phyloP scores from a whole-genome alignment of 1,284 basidiomycete genomes.

The Sparassis latifolia region DNA sequence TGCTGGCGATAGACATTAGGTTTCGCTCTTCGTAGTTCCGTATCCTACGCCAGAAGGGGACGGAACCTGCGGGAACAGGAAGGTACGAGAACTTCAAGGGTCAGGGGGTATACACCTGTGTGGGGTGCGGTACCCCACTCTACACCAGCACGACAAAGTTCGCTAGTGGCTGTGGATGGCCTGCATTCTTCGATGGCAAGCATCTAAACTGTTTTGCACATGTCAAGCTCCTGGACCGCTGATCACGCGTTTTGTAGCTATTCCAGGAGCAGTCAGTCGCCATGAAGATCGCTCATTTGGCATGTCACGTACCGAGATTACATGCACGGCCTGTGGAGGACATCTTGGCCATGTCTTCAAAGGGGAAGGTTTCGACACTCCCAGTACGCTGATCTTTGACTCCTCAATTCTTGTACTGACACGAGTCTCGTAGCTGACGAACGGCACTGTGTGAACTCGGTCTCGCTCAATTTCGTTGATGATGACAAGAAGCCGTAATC shows the following conservation, averaged over 20 bases:
- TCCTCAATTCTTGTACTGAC: conserved; percentile 7
- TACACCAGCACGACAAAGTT: conserved; percentile 92
- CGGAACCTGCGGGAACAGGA: conserved; percentile 74
- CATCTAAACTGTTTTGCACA: background rate
- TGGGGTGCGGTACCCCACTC: conserved; percentile 63
- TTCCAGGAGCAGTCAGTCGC: conserved; percentile 83
- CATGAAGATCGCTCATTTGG: conserved; percentile 56
- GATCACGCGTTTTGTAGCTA: conserved; percentile 38
- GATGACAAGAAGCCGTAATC: conserved; percentile 25
- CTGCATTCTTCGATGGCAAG: conserved; percentile 89
- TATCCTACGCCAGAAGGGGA: conserved; percentile 82
- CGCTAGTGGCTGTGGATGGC: conserved; percentile 92
- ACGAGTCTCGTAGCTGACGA: conserved; percentile 53
- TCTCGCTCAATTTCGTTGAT: conserved; percentile 76
- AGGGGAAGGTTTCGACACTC: conserved; percentile 75
- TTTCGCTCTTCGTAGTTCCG: conserved; percentile 55
- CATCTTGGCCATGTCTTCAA: conserved; percentile 94
- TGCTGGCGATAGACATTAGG: background rate
- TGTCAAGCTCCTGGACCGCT: background rate
- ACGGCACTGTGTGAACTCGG: conserved; percentile 87
- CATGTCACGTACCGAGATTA: conserved; percentile 70
- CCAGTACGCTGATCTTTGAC: conserved; percentile 42
- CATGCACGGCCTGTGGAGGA: conserved; percentile 80
- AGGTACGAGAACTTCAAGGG: conserved; percentile 68
- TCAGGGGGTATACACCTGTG: conserved; percentile 70